Evolutionary conservation across 1,139 yeast species (phyloP), one percentile per base, ranked within the genome.

Genomic region (Yamadazyma diospyri): DNA sequence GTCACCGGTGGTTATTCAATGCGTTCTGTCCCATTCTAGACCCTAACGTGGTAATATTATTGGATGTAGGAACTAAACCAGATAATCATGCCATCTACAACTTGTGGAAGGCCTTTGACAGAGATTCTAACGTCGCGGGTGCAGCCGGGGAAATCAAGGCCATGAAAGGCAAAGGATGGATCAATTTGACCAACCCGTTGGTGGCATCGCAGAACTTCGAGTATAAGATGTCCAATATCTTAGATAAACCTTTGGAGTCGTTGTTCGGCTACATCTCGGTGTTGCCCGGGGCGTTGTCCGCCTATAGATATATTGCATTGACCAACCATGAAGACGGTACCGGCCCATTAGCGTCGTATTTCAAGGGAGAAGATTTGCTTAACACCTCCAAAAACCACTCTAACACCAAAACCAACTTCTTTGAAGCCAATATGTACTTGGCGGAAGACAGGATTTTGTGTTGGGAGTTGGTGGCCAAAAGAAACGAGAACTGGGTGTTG

Each of bases 191-290:
- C 19, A 92, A 89, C 53, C 98, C 98, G 3, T 64, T 92, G 30
- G 96, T 92, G 25, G 97, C 97, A 0, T 87, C 97, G 0, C 98
- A 92, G 56, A 89, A 92, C 56, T 92, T 92, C 50, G 98, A 92
- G 59, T 92, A 92, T 61, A 92, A 92, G 52, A 86, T 89, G 82
- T 88, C 97, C 11, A 92, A 92, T 53, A 89, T 92, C 45, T 66
- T 92, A 36, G 98, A 92, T 59, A 92, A 92, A 54, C 98, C 98
- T 1, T 69, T 89, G 51, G 98, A 92, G 59, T 84, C 95, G 24
- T 76, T 80, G 4, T 92, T 89, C 59, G 98, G 98, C 11, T 92
- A 88, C 55, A 88, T 92, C 40, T 74, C 94, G 2, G 98, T 92
- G 24, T 69, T 92, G 32, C 98, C 98, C 0, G 97, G 98, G 55